Conservation (phyloP, 257 asterid genomes). For the Leptodermis oblonga region DNA sequence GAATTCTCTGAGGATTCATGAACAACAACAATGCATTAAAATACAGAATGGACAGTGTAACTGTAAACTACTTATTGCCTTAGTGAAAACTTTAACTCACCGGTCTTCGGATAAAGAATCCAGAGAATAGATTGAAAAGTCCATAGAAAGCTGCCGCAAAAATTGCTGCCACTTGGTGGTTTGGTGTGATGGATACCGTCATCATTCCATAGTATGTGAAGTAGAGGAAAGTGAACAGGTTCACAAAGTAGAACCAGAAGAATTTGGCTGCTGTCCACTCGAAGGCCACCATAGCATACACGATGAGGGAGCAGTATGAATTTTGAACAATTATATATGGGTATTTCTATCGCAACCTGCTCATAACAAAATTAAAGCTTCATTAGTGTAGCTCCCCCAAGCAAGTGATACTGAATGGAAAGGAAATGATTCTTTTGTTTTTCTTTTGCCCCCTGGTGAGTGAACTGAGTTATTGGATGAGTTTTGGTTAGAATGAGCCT, state of each 20-base stretch:
- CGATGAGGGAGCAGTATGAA: constrained; percentile 53
- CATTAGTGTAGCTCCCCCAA: neutral
- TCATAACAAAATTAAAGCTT: neutral
- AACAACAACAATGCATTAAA: neutral
- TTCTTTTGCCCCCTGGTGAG: too few relatives aligned
- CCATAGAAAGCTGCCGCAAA: constrained; percentile 73
- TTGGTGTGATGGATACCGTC: constrained; percentile 76
- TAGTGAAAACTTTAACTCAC: constrained; percentile 37
- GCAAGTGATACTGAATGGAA: neutral
- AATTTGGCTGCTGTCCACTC: constrained; percentile 73
- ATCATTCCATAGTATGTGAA: constrained; percentile 91
- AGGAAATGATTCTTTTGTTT: neutral
- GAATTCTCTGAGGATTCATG: constrained; percentile 72
- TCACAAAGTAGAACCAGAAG: constrained; percentile 78
- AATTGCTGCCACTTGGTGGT: constrained; percentile 73
- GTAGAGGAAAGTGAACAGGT: constrained; percentile 67
- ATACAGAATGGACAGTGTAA: neutral
- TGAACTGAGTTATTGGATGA: neutral
- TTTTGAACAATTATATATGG: constrained; percentile 60
- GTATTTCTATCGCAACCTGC: constrained; percentile 65
- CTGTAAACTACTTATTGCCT: neutral
- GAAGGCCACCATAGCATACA: constrained; percentile 75
- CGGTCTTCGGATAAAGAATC: constrained; percentile 76
- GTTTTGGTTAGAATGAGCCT: constrained; percentile 10
- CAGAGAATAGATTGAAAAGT: constrained; percentile 72